A percentile compares a stretch with the other conserved stretches of the same genome.
Evolutionary conservation across 2,329 filamentous ascomycete species (phyloP).

Genomic region (Nannizzia gypsea): DNA sequence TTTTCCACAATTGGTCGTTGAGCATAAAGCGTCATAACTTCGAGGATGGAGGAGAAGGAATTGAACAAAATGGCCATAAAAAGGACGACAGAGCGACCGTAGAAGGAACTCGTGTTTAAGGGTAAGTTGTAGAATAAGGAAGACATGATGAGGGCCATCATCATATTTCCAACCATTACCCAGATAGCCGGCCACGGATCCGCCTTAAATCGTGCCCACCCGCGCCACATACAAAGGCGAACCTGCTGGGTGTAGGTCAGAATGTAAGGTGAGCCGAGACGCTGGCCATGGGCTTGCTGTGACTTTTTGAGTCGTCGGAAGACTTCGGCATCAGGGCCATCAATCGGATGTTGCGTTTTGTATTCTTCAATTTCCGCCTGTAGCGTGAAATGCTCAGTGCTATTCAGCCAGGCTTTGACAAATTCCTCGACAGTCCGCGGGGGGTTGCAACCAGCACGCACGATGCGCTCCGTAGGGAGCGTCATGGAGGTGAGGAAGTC

Average conservation of each 20-base stretch:
- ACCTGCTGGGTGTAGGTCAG: slow-evolving; percentile 66
- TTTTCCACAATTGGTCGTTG: slow-evolving; percentile 80
- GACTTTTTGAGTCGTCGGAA: not conserved
- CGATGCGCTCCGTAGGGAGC: not conserved
- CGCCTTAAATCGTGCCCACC: slow-evolving; percentile 60
- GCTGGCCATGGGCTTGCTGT: slow-evolving; percentile 30
- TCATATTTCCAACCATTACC: slow-evolving; percentile 53
- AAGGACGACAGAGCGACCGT: slow-evolving; percentile 61
- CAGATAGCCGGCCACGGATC: slow-evolving; percentile 64
- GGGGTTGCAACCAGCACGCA: not conserved
- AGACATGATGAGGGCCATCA: slow-evolving; percentile 64
- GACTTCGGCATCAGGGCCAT: slow-evolving; percentile 26
- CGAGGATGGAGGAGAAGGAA: slow-evolving; percentile 66
- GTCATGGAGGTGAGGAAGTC: slow-evolving; percentile 69
- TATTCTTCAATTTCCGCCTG: slow-evolving; percentile 35
- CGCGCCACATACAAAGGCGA: slow-evolving; percentile 65
- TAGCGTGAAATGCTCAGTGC: slow-evolving; percentile 35
- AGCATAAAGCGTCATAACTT: slow-evolving; percentile 38
- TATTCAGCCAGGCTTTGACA: slow-evolving; percentile 28
- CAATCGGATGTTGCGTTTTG: slow-evolving; percentile 31
- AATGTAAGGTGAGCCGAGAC: slow-evolving; percentile 66
- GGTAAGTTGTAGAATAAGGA: slow-evolving; percentile 70
- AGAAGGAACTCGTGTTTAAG: slow-evolving; percentile 59
- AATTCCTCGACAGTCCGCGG: not conserved
- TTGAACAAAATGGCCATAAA: slow-evolving; percentile 61